Conservation (phyloP, 805 yeast genomes). For the Monosporozyma siamensis region DNA sequence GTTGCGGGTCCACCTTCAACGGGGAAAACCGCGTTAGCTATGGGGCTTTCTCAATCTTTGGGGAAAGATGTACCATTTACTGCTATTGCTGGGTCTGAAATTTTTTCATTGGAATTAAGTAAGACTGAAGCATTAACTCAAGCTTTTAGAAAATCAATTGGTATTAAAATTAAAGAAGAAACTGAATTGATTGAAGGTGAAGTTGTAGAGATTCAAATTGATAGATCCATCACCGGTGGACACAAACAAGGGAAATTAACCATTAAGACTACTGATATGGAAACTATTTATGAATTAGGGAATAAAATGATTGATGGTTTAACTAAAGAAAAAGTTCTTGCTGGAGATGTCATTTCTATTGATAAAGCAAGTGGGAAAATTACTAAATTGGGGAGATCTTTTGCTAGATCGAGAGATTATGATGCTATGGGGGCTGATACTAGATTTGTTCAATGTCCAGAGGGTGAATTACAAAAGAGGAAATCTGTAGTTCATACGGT, state of each 20-base stretch:
- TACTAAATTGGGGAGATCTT: conserved; percentile 89
- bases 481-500: conserved; percentile 95
- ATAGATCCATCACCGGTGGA: conserved; percentile 90
- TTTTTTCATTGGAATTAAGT: conserved; percentile 81
- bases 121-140: conserved; percentile 96
- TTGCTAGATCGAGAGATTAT: conserved; percentile 91
- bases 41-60: conserved; percentile 74
- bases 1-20: conserved; percentile 98
- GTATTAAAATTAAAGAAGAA: conserved; percentile 90
- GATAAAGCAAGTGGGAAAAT: conserved; percentile 94
- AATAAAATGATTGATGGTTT: conserved; percentile 90
- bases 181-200: conserved; percentile 98
- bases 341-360: conserved; percentile 93
- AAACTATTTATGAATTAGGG: conserved; percentile 92
- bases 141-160: conserved; percentile 92
- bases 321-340: conserved; percentile 88
- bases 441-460: conserved; percentile 95
- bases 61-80: conserved; percentile 81
- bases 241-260: conserved; percentile 97
- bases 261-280: conserved; percentile 96
- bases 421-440: conserved; percentile 99
- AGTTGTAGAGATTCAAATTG: conserved; percentile 93
- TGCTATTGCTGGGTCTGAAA: conserved; percentile 88
- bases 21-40: conserved; percentile 97
- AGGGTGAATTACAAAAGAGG: conserved; percentile 94